These are phyloP conservation scores for Physcia stellaris DNA, from an alignment of 495 filamentous ascomycete species.

Conservation along the genomic window DNA sequence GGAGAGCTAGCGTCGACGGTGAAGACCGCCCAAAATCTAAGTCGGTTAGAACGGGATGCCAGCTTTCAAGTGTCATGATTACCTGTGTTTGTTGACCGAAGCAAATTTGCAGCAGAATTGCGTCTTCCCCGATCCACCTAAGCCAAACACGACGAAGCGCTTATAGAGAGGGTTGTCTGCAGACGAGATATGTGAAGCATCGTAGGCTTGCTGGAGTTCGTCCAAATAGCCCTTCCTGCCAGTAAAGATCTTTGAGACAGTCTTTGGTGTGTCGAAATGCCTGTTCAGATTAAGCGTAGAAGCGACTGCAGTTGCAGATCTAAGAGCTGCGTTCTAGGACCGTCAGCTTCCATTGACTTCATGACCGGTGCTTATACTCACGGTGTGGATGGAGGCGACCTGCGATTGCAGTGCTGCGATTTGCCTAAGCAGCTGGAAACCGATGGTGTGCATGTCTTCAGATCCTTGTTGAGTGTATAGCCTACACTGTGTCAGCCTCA, in stretches of 20 bases:
- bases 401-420: no score
- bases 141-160: constrained; percentile 22
- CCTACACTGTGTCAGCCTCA: no score
- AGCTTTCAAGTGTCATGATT: no score
- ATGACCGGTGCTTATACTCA: no score
- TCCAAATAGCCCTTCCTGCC: constrained; percentile 8
- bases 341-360: no score
- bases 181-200: background rate
- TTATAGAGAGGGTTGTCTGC: constrained; percentile 7
- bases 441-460: no score
- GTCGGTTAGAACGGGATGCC: background rate
- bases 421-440: no score
- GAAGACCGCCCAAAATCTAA: constrained; percentile 21
- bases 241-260: constrained; percentile 12
- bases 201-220: background rate
- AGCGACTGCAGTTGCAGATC: background rate
- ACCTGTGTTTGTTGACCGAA: constrained; percentile 17
- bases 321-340: background rate
- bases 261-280: constrained; percentile 3
- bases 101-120: constrained; percentile 26
- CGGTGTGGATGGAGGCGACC: no score
- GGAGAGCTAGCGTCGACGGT: constrained; percentile 19
- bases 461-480: no score
- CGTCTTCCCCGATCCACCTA: constrained; percentile 26
- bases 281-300: background rate